Percentiles rank a stretch among this genome's conserved stretches.
phyloP scores from a whole-genome alignment of 2,329 filamentous ascomycete genomes.

The Lachnellula cervina region DNA sequence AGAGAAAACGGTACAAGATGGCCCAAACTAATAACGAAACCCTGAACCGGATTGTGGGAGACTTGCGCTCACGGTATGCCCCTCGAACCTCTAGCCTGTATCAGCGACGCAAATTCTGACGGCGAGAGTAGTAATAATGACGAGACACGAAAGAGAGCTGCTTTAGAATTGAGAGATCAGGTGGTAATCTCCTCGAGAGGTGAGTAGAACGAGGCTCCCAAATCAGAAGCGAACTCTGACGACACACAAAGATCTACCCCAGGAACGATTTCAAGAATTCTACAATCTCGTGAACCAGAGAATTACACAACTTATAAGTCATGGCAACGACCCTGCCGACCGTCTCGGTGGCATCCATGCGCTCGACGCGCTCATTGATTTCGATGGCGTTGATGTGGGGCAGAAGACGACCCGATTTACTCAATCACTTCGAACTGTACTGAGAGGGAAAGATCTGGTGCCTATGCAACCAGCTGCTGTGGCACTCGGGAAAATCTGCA shows the following conservation, averaged over 20 bases:
- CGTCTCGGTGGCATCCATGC: constrained; percentile 88
- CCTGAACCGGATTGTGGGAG: constrained; percentile 28
- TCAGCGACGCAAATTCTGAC: constrained; percentile 7
- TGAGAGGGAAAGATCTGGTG: constrained; percentile 84
- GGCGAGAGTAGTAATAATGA: constrained; percentile 24
- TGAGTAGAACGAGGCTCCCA: constrained; percentile 10
- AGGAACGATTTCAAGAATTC: constrained; percentile 71
- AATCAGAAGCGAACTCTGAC: neutral
- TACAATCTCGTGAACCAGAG: constrained; percentile 62
- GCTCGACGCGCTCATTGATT: constrained; percentile 88
- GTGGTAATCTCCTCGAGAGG: constrained; percentile 32
- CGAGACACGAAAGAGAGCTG: constrained; percentile 31
- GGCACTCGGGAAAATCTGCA: constrained; percentile 83
- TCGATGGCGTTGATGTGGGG: constrained; percentile 89
- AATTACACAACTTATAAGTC: constrained; percentile 70
- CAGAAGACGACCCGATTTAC: constrained; percentile 94
- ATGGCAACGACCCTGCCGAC: constrained; percentile 81
- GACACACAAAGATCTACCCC: constrained; percentile 60
- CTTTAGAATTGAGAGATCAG: constrained; percentile 30
- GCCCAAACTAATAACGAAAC: constrained; percentile 30
- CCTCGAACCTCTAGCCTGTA: neutral
- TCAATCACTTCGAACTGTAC: constrained; percentile 78
- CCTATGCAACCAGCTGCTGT: constrained; percentile 88
- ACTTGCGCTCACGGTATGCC: constrained; percentile 29
- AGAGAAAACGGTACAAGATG: constrained; percentile 24